These are phyloP conservation scores for Fusarium verticillioides DNA, from an alignment of 2,329 filamentous ascomycete genomes.

Conservation along the genomic window DNA sequence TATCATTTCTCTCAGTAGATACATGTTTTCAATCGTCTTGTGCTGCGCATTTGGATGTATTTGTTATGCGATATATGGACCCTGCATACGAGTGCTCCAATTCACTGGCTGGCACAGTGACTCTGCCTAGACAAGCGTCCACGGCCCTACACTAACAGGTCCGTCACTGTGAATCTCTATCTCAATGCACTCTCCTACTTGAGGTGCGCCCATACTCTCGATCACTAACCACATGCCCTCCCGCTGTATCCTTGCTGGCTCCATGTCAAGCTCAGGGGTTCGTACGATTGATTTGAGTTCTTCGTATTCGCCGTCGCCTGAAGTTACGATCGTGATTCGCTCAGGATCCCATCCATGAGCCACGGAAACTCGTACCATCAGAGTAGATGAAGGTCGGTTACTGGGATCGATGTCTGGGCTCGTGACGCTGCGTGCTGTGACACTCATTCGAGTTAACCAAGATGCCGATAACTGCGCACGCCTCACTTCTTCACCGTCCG, in stretches of 20 bases:
- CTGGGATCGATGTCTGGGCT: conserved; percentile 34
- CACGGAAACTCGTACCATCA: conserved; percentile 73
- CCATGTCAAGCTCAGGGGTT: conserved; percentile 79
- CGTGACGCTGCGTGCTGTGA: conserved; percentile 47
- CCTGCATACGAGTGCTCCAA: background rate
- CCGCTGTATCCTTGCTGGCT: conserved; percentile 65
- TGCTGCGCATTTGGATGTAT: background rate
- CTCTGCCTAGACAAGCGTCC: conserved; percentile 50
- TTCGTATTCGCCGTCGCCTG: conserved; percentile 78
- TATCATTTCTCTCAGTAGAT: background rate
- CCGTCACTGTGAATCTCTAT: conserved; percentile 65
- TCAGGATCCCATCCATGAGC: conserved; percentile 79
- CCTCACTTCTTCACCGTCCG: conserved; percentile 52
- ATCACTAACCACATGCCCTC: conserved; percentile 82
- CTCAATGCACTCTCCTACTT: conserved; percentile 56
- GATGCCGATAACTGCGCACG: conserved; percentile 54
- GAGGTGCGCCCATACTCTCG: conserved; percentile 75
- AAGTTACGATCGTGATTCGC: conserved; percentile 71
- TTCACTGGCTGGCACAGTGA: background rate
- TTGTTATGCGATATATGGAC: background rate
- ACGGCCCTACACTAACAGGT: conserved; percentile 55
- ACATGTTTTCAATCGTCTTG: background rate
- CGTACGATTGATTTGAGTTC: conserved; percentile 75
- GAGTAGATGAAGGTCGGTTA: conserved; percentile 57
- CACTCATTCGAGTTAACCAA: conserved; percentile 67